Conservation (phyloP, 2,329 filamentous ascomycete species). For the Fusarium transvaalense region DNA sequence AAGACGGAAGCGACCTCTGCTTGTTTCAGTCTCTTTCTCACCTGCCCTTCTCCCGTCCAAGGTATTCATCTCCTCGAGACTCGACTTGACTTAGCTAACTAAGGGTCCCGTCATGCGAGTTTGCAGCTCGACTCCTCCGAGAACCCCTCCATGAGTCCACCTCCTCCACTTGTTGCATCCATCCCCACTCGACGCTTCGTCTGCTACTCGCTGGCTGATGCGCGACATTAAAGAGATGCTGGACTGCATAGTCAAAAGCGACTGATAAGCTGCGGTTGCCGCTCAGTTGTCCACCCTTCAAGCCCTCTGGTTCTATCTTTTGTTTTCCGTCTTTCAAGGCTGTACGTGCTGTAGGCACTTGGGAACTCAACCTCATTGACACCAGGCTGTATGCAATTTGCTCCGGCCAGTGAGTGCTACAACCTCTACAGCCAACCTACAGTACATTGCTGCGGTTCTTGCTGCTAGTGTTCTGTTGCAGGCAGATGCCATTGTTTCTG, state of each 20-base stretch:
- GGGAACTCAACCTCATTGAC: slow-evolving; percentile 26
- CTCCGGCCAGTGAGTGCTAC: slow-evolving; percentile 30
- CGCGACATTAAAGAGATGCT: slow-evolving; percentile 45
- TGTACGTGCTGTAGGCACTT: slow-evolving; percentile 35
- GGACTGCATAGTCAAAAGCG: slow-evolving; percentile 42
- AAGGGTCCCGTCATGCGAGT: slow-evolving; percentile 38
- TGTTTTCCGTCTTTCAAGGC: slow-evolving; percentile 39
- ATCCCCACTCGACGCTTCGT: slow-evolving; percentile 40
- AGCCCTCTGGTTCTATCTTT: slow-evolving; percentile 43
- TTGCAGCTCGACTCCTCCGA: slow-evolving; percentile 42
- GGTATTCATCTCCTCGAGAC: slow-evolving; percentile 2
- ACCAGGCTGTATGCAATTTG: slow-evolving; percentile 27
- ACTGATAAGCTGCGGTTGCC: slow-evolving; percentile 50
- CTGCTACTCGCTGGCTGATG: slow-evolving; percentile 43
- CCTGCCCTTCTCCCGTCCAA: not conserved
- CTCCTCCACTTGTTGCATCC: slow-evolving; percentile 44
- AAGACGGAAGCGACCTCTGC: slow-evolving; percentile 13
- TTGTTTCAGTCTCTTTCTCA: slow-evolving; percentile 10
- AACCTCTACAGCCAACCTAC: slow-evolving; percentile 29
- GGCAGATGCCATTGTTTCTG: slow-evolving; percentile 34
- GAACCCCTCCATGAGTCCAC: slow-evolving; percentile 45
- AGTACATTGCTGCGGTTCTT: slow-evolving; percentile 17
- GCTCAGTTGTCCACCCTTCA: slow-evolving; percentile 44
- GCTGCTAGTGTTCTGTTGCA: slow-evolving; percentile 20
- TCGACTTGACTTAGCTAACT: slow-evolving; percentile 11